These are phyloP conservation scores for Fusarium musae DNA, from an alignment of 2,329 filamentous ascomycete species.

Conservation along the genomic window DNA sequence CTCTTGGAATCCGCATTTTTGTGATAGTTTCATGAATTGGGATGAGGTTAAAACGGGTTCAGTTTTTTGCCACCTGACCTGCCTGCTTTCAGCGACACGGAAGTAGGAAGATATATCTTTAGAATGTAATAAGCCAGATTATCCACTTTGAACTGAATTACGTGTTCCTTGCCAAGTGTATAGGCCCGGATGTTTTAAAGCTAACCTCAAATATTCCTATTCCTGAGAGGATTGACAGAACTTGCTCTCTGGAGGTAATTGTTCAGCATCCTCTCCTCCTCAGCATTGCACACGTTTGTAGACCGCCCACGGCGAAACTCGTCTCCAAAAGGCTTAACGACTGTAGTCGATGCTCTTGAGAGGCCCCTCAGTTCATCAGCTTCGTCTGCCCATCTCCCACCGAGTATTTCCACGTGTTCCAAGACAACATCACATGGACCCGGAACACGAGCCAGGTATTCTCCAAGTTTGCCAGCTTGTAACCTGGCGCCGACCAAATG, in stretches of 20 bases:
- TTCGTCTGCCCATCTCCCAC: neutral
- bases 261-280: neutral
- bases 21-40: neutral
- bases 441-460: neutral
- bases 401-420: neutral
- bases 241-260: neutral
- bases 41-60: rapidly evolving
- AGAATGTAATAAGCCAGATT: too few species aligned
- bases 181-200: too few species aligned
- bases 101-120: neutral
- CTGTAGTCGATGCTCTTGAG: neutral
- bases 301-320: neutral
- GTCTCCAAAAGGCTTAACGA: neutral
- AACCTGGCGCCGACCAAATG: neutral
- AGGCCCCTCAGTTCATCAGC: neutral
- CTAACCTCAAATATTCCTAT: neutral
- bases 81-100: rapidly evolving
- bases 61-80: neutral
- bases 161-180: too few species aligned
- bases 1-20: rapidly evolving
- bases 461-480: neutral
- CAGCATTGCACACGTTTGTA: neutral
- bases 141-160: too few species aligned
- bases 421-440: neutral
- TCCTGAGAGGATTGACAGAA: neutral